Evolutionary conservation across 139 green algal species (phyloP).

Genomic region (Protoeuglena noctilucae): DNA sequence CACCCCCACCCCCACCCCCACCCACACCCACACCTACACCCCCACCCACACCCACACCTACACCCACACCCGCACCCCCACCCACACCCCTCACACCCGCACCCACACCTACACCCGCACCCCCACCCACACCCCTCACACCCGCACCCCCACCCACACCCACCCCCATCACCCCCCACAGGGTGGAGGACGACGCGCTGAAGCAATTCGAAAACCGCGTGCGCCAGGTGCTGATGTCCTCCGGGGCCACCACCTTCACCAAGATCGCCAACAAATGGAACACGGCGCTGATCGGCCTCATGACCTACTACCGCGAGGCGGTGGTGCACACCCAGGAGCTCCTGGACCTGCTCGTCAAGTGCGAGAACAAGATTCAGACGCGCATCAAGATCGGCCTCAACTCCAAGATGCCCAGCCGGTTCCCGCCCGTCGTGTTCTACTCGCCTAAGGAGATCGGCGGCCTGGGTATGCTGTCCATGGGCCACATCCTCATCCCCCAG

Average conservation of each 20-base stretch:
- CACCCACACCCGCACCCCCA: too few relatives aligned
- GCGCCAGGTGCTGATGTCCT: constrained; percentile 92
- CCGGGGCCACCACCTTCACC: constrained; percentile 93
- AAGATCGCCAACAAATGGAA: constrained; percentile 99
- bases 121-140: too few relatives aligned
- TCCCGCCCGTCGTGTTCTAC: constrained; percentile 97
- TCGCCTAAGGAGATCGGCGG: constrained; percentile 96
- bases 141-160: too few relatives aligned
- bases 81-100: too few relatives aligned
- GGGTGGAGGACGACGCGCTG: constrained; percentile 92
- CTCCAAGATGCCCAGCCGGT: constrained; percentile 92
- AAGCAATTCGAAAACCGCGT: constrained; percentile 94
- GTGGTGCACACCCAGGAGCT: constrained; percentile 63
- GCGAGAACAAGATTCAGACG: constrained; percentile 99
- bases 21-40: too few relatives aligned
- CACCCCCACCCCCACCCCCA: too few relatives aligned
- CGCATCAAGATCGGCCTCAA: constrained; percentile 95
- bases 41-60: too few relatives aligned
- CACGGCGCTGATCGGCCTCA: constrained; percentile 93
- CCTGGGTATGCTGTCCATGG: constrained; percentile 98
- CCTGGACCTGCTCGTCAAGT: constrained; percentile 99
- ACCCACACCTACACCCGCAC: too few relatives aligned
- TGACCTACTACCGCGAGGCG: constrained; percentile 91
- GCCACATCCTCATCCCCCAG: constrained; percentile 97
- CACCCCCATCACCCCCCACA: too few relatives aligned